Conservation (phyloP, 208 protist species). For the Leishmania martiniquensis region DNA sequence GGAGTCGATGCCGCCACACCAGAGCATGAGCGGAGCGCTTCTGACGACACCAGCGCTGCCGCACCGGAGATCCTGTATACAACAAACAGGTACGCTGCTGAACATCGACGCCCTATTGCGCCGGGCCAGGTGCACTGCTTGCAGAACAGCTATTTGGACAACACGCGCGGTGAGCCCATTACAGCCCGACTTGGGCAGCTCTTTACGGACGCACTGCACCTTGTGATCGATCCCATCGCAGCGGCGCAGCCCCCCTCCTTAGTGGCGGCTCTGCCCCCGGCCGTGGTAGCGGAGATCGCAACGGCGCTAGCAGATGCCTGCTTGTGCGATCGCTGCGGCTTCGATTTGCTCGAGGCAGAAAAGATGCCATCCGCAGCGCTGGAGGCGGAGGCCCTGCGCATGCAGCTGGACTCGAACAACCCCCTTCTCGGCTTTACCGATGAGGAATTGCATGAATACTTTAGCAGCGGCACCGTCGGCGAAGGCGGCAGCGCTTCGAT, state of each 20-base stretch:
- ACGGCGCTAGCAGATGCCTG: conserved; percentile 40
- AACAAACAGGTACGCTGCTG: conserved; percentile 47
- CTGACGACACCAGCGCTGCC: background rate
- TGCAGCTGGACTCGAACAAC: conserved; percentile 35
- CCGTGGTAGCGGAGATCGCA: conserved; percentile 28
- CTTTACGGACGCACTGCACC: conserved; percentile 30
- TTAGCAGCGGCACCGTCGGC: conserved; percentile 4
- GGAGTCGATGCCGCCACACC: background rate
- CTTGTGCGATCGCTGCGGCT: conserved; percentile 40
- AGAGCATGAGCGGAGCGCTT: conserved; percentile 1
- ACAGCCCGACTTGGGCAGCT: conserved; percentile 28
- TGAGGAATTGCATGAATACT: conserved; percentile 30
- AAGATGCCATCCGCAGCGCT: background rate
- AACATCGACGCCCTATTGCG: conserved; percentile 24
- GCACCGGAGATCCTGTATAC: conserved; percentile 39
- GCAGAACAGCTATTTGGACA: conserved; percentile 66
- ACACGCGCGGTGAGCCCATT: conserved; percentile 57
- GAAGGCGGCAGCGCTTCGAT: background rate
- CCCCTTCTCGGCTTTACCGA: conserved; percentile 40
- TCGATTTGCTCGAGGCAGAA: conserved; percentile 39
- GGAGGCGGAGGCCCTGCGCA: conserved; percentile 14
- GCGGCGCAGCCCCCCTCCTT: background rate
- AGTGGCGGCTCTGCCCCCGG: background rate
- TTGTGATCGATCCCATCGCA: conserved; percentile 18
- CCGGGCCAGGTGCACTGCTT: conserved; percentile 48